A percentile compares a stretch with the other conserved stretches of the same genome.
Evolutionary conservation across 2,329 filamentous ascomycete species (phyloP).

Genomic region (Aspergillus niger): DNA sequence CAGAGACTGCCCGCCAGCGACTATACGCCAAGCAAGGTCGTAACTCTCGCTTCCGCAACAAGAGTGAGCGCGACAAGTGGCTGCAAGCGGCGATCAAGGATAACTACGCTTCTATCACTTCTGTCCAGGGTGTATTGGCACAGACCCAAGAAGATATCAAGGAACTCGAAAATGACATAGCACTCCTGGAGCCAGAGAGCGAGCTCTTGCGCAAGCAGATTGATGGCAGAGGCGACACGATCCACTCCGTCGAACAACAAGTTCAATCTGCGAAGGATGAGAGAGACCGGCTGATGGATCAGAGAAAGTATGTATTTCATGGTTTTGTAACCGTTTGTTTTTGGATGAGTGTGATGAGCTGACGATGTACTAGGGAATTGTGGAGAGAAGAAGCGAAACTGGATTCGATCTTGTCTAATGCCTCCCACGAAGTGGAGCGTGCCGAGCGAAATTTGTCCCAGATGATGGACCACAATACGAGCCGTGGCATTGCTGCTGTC

Average conservation of each 20-base stretch:
- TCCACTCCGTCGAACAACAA: constrained; percentile 71
- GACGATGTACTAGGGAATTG: constrained; percentile 54
- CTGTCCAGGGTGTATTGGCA: constrained; percentile 80
- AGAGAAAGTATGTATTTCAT: constrained; percentile 65
- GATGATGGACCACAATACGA: constrained; percentile 87
- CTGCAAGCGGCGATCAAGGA: constrained; percentile 79
- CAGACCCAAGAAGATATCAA: constrained; percentile 82
- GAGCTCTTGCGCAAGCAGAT: constrained; percentile 69
- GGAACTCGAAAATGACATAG: constrained; percentile 70
- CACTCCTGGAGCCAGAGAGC: constrained; percentile 71
- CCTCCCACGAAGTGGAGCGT: constrained; percentile 72
- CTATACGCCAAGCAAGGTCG: constrained; percentile 91
- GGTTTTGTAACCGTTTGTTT: background rate
- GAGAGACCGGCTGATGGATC: constrained; percentile 77
- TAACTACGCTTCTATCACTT: constrained; percentile 72
- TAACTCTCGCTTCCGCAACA: constrained; percentile 82
- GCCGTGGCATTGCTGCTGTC: constrained; percentile 82
- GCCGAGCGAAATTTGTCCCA: constrained; percentile 77
- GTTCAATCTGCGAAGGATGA: constrained; percentile 76
- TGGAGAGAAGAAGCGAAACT: constrained; percentile 89
- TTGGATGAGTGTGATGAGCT: constrained; percentile 2
- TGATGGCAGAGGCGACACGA: constrained; percentile 75
- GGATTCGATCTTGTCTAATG: constrained; percentile 73
- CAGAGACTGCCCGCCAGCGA: constrained; percentile 72
- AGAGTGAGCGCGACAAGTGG: constrained; percentile 83